Evolutionary conservation across 495 filamentous ascomycete species (phyloP), one percentile per base, ranked within the genome.

Genomic region (Annulohypoxylon moriforme): DNA sequence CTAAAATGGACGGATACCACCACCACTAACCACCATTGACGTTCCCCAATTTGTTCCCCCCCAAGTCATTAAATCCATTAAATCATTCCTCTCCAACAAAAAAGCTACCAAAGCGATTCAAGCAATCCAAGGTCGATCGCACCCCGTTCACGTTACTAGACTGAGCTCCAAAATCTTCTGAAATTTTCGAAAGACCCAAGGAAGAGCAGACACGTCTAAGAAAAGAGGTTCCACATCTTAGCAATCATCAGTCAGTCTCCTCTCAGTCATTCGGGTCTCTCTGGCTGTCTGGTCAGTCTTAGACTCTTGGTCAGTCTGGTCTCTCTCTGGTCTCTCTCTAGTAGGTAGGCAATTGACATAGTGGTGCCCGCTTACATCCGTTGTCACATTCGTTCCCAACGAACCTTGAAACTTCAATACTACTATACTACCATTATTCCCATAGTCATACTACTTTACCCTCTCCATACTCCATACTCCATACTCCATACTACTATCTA

Each of bases 201-300:
- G 60, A 73, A 44, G 61, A 73, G 40, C 5, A 69, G 71, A 69
- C 71, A 69, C 71, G 71, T 73, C 66, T 73, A 42, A 14, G n/a
- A 29, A 40, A 67, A 56, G 52, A 60, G 71, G 52, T 47, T 69
- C 62, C 71, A 73, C 71, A 73, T 56, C 57, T 50, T 44, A 22
- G 49, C 70, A 64, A 72, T 27, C 61, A 5, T 25, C 46, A 49
- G 38, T 49, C 44, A 49, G 16, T 49, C 44, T 24, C 20, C 42
- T 46, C 16, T 18, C n/a, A 16, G 47, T 24, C 44, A 22, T 25
- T 11, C 36, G n/a, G 33, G 36, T 44, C 40, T 42, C 38, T 14
- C n/a, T 3, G 38, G 3, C 38, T 4, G 36, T n/a, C 13, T 5
- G 4, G 36, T 40, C 36, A 4, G 36, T 40, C 36, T 5, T 14